phyloP scores from a whole-genome alignment of 306 rosid genomes.

The Cicer chorassanicum region DNA sequence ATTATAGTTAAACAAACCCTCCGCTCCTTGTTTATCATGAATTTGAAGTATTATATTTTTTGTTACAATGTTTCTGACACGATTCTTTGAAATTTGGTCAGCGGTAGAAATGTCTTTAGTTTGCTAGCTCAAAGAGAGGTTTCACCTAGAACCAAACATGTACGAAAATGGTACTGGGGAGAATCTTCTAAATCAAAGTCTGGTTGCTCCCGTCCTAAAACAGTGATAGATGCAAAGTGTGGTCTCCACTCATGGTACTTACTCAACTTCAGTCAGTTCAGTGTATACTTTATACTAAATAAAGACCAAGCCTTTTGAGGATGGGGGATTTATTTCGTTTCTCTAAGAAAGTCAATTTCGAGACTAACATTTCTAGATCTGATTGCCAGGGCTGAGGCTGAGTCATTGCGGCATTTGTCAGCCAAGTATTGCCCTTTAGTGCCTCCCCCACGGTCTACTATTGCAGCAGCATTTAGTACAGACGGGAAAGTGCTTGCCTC shows the following conservation, averaged over 20 bases:
- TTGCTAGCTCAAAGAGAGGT: constrained; percentile 57
- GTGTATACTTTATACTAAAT: background rate
- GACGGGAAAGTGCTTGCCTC: constrained; percentile 60
- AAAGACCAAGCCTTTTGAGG: constrained; percentile 24
- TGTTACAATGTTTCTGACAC: constrained; percentile 6
- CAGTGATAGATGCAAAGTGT: constrained; percentile 42
- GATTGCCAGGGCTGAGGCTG: constrained; percentile 59
- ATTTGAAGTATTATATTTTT: constrained; percentile 10
- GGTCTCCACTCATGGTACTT: constrained; percentile 60
- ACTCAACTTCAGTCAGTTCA: constrained; percentile 4
- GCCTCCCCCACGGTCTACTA: constrained; percentile 62
- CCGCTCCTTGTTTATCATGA: background rate
- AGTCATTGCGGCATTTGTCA: constrained; percentile 52
- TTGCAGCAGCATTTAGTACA: constrained; percentile 61
- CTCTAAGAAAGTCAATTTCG: background rate
- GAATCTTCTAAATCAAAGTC: constrained; percentile 48
- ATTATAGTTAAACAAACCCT: background rate
- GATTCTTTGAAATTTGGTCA: constrained; percentile 31
- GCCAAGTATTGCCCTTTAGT: constrained; percentile 55
- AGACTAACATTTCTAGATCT: constrained; percentile 37
- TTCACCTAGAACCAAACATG: constrained; percentile 52
- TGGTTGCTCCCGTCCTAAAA: constrained; percentile 26
- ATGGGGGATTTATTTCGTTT: constrained; percentile 16
- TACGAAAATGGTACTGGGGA: constrained; percentile 52
- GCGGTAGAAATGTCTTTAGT: constrained; percentile 51